These are phyloP conservation scores for Phytophthora cryptogea DNA, from an alignment of 352 stramenopile species.

Conservation along the genomic window DNA sequence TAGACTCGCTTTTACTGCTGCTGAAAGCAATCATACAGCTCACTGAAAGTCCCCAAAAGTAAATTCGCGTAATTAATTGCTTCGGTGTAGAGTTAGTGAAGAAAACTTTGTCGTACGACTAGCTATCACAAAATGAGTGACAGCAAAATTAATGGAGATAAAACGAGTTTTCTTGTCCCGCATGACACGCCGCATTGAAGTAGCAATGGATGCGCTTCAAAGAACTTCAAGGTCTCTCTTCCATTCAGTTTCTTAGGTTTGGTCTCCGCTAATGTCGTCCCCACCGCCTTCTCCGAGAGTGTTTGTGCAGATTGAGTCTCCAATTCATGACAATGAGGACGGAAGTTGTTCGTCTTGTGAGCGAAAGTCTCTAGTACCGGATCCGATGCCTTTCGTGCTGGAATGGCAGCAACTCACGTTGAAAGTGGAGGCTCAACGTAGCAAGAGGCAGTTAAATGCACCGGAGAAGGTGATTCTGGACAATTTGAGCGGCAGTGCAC, in stretches of 20 bases:
- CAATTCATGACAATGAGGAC: neutral
- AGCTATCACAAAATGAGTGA: constrained; percentile 24
- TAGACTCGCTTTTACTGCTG: too few species aligned
- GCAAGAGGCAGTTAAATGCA: too few species aligned
- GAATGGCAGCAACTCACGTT: too few species aligned
- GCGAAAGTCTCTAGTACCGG: too few species aligned
- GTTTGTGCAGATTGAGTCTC: constrained; percentile 4
- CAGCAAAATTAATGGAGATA: constrained; percentile 39
- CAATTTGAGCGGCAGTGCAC: constrained; percentile 41
- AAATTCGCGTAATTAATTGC: too few species aligned
- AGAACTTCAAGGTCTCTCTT: constrained; percentile 1
- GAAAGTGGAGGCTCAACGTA: too few species aligned
- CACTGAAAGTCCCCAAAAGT: neutral
- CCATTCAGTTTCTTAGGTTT: neutral
- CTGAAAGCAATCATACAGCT: too few species aligned
- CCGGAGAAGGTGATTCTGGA: constrained; percentile 46
- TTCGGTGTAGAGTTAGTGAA: neutral
- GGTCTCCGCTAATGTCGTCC: neutral
- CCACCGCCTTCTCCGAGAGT: constrained; percentile 1
- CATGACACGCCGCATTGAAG: neutral
- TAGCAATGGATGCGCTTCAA: constrained; percentile 34
- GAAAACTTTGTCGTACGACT: neutral
- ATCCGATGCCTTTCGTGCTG: too few species aligned
- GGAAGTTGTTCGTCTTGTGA: neutral
- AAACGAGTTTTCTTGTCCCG: neutral